Conservation (phyloP, 129 eudicot genomes). For the Ambrosia artemisiifolia region DNA sequence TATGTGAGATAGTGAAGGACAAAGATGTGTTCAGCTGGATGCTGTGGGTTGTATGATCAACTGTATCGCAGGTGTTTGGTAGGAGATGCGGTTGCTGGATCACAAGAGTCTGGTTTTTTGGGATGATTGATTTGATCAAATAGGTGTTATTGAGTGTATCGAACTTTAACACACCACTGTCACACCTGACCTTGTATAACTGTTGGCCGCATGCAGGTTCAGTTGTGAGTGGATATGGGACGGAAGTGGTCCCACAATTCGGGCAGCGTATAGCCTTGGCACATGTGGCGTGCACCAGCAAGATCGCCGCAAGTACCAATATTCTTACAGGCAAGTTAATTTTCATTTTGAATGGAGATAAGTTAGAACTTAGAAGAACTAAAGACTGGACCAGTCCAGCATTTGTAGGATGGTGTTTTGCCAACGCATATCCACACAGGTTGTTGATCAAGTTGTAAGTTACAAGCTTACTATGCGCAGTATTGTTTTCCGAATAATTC, state of each 20-base stretch:
- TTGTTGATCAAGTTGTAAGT: too few species aligned
- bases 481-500: neutral
- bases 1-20: slow-evolving; percentile 47
- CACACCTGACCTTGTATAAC: slow-evolving; percentile 50
- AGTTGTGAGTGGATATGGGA: slow-evolving; percentile 69
- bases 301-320: neutral
- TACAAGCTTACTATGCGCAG: neutral
- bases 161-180: slow-evolving; percentile 36
- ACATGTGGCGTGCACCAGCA: neutral
- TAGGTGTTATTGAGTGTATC: slow-evolving; percentile 45
- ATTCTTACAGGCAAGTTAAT: neutral
- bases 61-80: slow-evolving; percentile 40
- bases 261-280: slow-evolving; percentile 34
- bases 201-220: slow-evolving; percentile 49
- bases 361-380: neutral
- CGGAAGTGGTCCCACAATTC: slow-evolving; percentile 51
- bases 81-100: slow-evolving; percentile 34
- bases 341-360: slow-evolving; percentile 11
- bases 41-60: slow-evolving; percentile 29
- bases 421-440: neutral
- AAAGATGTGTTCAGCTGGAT: slow-evolving; percentile 40
- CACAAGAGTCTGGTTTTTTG: slow-evolving; percentile 32
- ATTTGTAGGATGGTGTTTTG: slow-evolving; percentile 19
- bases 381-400: slow-evolving; percentile 3
- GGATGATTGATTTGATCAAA: slow-evolving; percentile 41